A percentile compares a stretch with the other conserved stretches of the same genome.
These are phyloP conservation scores for Silene coronaria DNA, from an alignment of 179 eudicot species.

Conservation along the genomic window DNA sequence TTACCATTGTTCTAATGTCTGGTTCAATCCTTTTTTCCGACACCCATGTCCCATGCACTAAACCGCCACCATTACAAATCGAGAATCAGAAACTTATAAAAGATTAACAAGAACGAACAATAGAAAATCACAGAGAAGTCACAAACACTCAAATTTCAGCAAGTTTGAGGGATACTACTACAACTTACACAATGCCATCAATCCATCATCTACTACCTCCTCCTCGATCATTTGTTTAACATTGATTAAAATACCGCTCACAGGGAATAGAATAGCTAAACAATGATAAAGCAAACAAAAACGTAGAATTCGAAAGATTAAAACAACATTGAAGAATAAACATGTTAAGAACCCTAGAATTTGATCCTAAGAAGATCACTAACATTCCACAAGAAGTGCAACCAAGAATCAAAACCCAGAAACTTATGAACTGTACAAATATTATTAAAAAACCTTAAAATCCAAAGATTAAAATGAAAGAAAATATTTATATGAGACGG, in stretches of 20 bases:
- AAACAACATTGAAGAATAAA: background rate
- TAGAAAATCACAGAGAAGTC: background rate
- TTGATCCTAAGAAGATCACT: no score
- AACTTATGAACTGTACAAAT: no score
- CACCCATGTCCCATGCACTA: conserved; percentile 94
- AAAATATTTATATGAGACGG: no score
- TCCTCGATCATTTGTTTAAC: background rate
- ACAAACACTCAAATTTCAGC: background rate
- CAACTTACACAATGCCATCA: background rate
- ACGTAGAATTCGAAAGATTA: background rate
- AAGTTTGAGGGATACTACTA: background rate
- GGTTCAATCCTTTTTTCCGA: conserved; percentile 67
- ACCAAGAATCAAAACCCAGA: no score
- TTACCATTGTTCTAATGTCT: conserved; percentile 40
- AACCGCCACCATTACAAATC: conserved; percentile 24
- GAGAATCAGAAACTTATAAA: conserved; percentile 19
- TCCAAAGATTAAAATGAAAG: background rate
- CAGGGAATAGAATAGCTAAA: no score
- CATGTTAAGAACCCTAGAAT: background rate
- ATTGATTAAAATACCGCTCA: no score
- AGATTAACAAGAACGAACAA: background rate
- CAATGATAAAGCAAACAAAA: background rate
- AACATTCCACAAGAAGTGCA: no score
- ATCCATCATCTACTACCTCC: background rate
- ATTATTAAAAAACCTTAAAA: background rate